These are phyloP conservation scores for Gyrodon lividus DNA, from an alignment of 768 basidiomycete genomes.

Conservation along the genomic window DNA sequence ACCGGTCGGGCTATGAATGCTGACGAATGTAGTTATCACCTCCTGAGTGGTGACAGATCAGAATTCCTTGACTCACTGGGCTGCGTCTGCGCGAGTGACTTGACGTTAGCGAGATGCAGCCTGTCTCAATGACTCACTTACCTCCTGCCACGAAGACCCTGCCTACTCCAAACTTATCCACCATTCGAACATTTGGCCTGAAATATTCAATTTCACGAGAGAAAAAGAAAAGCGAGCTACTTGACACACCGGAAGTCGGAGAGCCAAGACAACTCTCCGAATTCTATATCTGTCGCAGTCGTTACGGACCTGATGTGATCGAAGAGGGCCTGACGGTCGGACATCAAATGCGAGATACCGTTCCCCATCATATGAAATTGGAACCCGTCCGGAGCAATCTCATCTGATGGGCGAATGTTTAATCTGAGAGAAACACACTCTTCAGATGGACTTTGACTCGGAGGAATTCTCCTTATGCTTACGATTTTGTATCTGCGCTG, in stretches of 20 bases:
- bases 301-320: background rate
- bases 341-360: background rate
- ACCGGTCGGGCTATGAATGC: conserved; percentile 11
- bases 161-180: conserved; percentile 8
- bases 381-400: conserved; percentile 1
- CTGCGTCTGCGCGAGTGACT: conserved; percentile 5
- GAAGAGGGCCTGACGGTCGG: background rate
- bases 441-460: background rate
- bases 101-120: background rate
- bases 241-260: conserved; percentile 8
- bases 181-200: conserved; percentile 15
- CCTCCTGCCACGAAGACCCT: conserved; percentile 19
- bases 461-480: background rate
- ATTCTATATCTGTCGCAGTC: background rate
- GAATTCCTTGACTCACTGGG: conserved; percentile 2
- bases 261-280: conserved; percentile 1
- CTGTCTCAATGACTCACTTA: background rate
- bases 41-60: background rate
- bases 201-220: background rate
- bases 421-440: background rate
- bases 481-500: background rate
- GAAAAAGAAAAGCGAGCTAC: too few species aligned
- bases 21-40: background rate
- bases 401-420: background rate
- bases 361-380: background rate